These are phyloP conservation scores for Aspergillus sp. DNA, from an alignment of 2,329 filamentous ascomycete species.

Conservation along the genomic window DNA sequence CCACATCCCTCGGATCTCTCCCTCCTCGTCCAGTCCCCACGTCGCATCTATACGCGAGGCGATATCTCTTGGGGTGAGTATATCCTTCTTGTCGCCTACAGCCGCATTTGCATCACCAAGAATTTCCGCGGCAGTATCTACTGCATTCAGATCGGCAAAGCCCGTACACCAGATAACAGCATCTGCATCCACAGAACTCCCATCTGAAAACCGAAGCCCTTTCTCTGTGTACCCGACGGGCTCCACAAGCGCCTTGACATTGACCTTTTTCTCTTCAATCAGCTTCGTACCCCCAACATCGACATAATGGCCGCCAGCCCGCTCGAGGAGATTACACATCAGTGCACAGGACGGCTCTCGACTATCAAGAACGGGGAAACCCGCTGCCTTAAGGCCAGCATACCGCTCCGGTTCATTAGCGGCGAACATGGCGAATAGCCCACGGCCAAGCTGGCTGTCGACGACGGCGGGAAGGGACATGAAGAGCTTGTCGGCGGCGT, in stretches of 20 bases:
- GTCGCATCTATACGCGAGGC: constrained; percentile 42
- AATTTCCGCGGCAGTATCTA: constrained; percentile 26
- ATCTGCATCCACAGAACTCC: constrained; percentile 34
- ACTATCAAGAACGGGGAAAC: constrained; percentile 41
- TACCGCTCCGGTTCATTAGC: constrained; percentile 28
- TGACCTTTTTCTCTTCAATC: constrained; percentile 33
- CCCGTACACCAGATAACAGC: constrained; percentile 46
- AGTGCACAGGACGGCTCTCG: constrained; percentile 20
- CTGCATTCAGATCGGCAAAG: constrained; percentile 35
- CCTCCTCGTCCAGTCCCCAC: constrained; percentile 45
- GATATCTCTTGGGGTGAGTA: constrained; percentile 33
- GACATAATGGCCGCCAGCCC: constrained; percentile 43
- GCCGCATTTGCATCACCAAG: background rate
- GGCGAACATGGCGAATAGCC: background rate
- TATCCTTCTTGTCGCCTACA: background rate
- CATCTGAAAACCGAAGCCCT: constrained; percentile 37
- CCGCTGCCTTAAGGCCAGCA: constrained; percentile 28
- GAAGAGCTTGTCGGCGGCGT: constrained; percentile 4
- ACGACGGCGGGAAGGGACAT: background rate
- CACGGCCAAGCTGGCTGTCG: constrained; percentile 5
- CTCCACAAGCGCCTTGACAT: constrained; percentile 30
- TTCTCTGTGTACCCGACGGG: constrained; percentile 32
- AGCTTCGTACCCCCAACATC: constrained; percentile 38
- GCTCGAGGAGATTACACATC: constrained; percentile 37
- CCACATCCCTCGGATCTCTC: constrained; percentile 45